These are phyloP conservation scores for Hyparrhenia diplandra DNA, from an alignment of 176 grass and related monocot species.

Conservation along the genomic window DNA sequence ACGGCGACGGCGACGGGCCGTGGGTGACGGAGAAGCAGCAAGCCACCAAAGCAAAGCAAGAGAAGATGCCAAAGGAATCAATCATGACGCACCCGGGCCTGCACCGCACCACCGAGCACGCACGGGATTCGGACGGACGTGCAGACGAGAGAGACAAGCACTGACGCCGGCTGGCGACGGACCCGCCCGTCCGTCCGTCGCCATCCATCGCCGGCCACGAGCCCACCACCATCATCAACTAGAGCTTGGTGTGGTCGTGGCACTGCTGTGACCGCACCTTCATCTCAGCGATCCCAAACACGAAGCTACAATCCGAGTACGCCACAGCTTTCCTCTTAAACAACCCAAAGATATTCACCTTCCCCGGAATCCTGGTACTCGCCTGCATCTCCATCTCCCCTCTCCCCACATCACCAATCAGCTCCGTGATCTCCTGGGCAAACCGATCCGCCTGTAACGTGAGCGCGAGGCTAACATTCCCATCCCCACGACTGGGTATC, in stretches of 20 bases:
- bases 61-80: too few relatives aligned
- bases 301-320: conserved; percentile 22
- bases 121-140: too few relatives aligned
- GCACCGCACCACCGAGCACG: background rate
- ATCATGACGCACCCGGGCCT: too few relatives aligned
- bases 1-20: background rate
- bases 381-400: conserved; percentile 44
- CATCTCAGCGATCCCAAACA: background rate
- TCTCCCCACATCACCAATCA: conserved; percentile 25
- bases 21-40: too few relatives aligned
- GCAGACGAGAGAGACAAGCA: too few relatives aligned
- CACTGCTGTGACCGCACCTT: background rate
- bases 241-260: background rate
- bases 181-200: too few relatives aligned
- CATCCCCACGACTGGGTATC: background rate
- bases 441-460: conserved; percentile 54
- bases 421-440: too few relatives aligned
- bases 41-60: background rate
- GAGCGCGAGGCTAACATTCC: background rate
- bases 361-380: conserved; percentile 44
- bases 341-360: conserved; percentile 50
- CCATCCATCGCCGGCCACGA: too few relatives aligned
- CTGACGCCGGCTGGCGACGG: too few relatives aligned
- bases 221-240: too few relatives aligned
- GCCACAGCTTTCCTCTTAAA: conserved; percentile 63